These are phyloP conservation scores for Lippia alba DNA, from an alignment of 305 asterid species.

Conservation along the genomic window DNA sequence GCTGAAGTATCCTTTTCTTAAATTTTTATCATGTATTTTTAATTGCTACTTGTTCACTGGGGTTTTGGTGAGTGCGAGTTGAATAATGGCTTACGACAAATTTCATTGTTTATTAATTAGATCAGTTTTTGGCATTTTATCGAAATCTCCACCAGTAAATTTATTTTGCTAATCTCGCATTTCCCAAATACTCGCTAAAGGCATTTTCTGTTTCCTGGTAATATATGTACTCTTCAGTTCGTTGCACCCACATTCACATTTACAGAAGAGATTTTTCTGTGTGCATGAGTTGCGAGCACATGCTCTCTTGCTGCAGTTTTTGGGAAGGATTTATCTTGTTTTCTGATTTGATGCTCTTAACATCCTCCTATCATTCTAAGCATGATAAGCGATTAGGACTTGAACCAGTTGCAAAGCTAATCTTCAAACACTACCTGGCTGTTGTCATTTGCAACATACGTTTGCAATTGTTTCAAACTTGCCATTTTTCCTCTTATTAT, in stretches of 20 bases:
- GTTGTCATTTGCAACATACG: not conserved
- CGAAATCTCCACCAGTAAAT: not conserved
- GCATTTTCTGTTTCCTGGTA: not conserved
- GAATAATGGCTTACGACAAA: not conserved
- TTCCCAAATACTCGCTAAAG: not conserved
- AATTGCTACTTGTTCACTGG: too few relatives aligned
- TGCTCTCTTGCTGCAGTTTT: too few relatives aligned
- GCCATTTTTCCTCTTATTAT: not conserved
- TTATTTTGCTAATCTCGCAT: not conserved
- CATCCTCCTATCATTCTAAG: slow-evolving; percentile 1
- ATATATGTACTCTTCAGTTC: not conserved
- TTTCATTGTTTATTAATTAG: not conserved
- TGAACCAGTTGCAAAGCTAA: not conserved
- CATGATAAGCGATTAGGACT: not conserved
- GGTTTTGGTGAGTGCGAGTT: too few relatives aligned
- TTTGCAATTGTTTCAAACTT: not conserved
- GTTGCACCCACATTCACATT: not conserved
- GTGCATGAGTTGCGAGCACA: too few relatives aligned
- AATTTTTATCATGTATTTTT: too few relatives aligned
- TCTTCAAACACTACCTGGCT: not conserved
- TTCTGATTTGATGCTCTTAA: not conserved
- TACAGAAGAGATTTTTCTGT: too few relatives aligned
- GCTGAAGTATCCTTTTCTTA: not conserved
- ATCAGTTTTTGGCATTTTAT: not conserved
- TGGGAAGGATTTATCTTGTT: not conserved